These are phyloP conservation scores for Metschnikowia sp. DNA, from an alignment of 805 yeast species.

Conservation along the genomic window DNA sequence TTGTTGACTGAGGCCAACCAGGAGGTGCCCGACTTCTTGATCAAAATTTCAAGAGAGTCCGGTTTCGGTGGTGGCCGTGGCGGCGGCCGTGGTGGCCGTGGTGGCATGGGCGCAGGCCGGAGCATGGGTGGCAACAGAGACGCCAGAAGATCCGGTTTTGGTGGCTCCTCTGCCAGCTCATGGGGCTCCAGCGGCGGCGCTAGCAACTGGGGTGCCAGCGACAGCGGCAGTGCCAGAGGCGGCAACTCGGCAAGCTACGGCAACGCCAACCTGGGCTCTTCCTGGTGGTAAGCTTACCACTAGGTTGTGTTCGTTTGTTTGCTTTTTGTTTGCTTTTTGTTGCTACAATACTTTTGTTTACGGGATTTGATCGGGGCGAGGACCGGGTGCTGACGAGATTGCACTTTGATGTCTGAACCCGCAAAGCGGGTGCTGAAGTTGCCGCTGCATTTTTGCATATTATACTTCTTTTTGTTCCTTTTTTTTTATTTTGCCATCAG, in stretches of 20 bases:
- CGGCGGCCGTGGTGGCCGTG: conserved; percentile 41
- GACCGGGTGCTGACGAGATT: not conserved
- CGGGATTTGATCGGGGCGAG: conserved; percentile 11
- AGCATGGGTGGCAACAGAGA: conserved; percentile 41
- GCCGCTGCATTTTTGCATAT: conserved; percentile 18
- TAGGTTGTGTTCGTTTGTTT: conserved; percentile 2
- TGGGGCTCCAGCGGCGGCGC: conserved; percentile 18
- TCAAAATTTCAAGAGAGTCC: conserved; percentile 74
- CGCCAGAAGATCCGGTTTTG: conserved; percentile 46
- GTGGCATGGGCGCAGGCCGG: conserved; percentile 56
- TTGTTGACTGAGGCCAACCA: conserved; percentile 94
- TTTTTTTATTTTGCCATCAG: conserved; percentile 17
- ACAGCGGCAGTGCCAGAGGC: conserved; percentile 25
- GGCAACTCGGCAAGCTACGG: conserved; percentile 32
- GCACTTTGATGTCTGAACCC: conserved; percentile 14
- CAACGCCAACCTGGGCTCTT: conserved; percentile 32
- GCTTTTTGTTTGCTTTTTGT: conserved; percentile 17
- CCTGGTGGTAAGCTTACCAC: conserved; percentile 39
- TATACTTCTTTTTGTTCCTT: conserved; percentile 18
- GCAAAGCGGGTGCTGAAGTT: conserved; percentile 14
- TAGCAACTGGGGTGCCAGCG: conserved; percentile 21
- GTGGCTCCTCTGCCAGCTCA: conserved; percentile 25
- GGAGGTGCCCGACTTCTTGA: conserved; percentile 90
- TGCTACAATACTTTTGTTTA: conserved; percentile 13
- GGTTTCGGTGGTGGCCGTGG: conserved; percentile 43